Percentiles rank a stretch among this genome's conserved stretches.
phyloP scores from a whole-genome alignment of 1,284 basidiomycete genomes.

The Agroathelia rolfsii region DNA sequence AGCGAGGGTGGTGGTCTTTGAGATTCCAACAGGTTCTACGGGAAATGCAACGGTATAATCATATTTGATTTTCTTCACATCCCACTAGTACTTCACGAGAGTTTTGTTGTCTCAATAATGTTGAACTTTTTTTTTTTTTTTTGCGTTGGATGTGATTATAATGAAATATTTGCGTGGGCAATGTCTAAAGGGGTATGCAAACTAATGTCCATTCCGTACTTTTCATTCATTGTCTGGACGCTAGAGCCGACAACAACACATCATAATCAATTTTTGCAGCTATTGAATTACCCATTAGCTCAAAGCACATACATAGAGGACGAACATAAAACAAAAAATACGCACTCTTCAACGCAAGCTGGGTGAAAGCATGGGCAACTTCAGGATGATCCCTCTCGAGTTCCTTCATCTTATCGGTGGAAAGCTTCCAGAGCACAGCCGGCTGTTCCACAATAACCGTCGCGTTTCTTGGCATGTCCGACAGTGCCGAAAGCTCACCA shows the following conservation, averaged over 20 bases:
- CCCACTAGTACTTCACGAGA: no score
- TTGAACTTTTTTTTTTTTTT: no score
- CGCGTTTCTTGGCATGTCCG: slow-evolving; percentile 73
- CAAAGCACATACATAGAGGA: not conserved
- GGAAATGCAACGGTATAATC: slow-evolving; percentile 34
- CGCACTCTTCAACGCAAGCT: slow-evolving; percentile 73
- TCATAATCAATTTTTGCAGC: slow-evolving; percentile 76
- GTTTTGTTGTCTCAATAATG: no score
- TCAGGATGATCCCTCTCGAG: slow-evolving; percentile 61
- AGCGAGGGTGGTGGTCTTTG: slow-evolving; percentile 71
- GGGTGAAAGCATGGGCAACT: slow-evolving; percentile 57
- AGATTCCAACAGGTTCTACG: slow-evolving; percentile 60
- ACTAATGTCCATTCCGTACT: no score
- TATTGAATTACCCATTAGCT: slow-evolving; percentile 16
- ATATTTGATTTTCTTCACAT: slow-evolving; percentile 8
- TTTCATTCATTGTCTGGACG: slow-evolving; percentile 45
- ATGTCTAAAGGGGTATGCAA: no score
- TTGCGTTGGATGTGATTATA: no score
- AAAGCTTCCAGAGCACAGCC: slow-evolving; percentile 74
- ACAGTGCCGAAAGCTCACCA: slow-evolving; percentile 79
- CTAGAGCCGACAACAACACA: slow-evolving; percentile 61
- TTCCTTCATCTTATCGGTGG: slow-evolving; percentile 38
- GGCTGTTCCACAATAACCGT: slow-evolving; percentile 75
- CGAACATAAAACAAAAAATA: slow-evolving; percentile 3
- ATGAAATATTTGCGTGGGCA: no score